Percentiles rank a stretch among this genome's conserved stretches.
Evolutionary conservation across 768 basidiomycete species (phyloP).

Genomic region (Ramaria sp.): DNA sequence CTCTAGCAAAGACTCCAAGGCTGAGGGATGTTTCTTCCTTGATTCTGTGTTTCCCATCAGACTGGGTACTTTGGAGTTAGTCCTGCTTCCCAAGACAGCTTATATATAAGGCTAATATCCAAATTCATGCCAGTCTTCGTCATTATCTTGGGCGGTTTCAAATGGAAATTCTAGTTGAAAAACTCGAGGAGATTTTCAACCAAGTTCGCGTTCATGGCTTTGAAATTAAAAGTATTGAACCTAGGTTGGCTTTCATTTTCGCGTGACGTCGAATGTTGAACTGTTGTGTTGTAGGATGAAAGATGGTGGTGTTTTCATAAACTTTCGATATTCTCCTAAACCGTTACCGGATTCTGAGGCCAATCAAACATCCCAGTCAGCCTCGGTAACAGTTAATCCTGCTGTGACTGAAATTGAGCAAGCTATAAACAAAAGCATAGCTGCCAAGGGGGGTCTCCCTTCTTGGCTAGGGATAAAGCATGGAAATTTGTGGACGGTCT

Average conservation of each 20-base stretch:
- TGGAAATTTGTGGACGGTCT: conserved; percentile 60
- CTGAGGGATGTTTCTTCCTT: conserved; percentile 53
- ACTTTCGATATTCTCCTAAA: conserved; percentile 42
- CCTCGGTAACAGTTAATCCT: conserved; percentile 19
- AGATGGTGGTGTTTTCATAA: conserved; percentile 81
- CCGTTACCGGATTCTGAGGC: not conserved
- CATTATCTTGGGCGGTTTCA: conserved; percentile 52
- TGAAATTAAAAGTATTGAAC: conserved; percentile 49
- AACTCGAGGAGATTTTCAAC: conserved; percentile 38
- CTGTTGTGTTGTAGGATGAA: conserved; percentile 38
- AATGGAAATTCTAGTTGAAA: conserved; percentile 43
- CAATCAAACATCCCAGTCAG: not conserved
- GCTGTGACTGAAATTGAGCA: conserved; percentile 40
- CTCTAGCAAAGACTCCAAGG: not conserved
- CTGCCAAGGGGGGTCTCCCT: conserved; percentile 44
- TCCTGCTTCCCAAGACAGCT: conserved; percentile 10
- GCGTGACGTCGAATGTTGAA: not conserved
- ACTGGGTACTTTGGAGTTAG: conserved; percentile 65
- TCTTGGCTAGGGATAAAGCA: conserved; percentile 46
- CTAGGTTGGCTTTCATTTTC: conserved; percentile 11
- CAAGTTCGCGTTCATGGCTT: conserved; percentile 47
- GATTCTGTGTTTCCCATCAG: conserved; percentile 73
- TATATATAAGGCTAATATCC: conserved; percentile 5
- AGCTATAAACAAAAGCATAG: conserved; percentile 32
- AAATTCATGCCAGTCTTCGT: conserved; percentile 38